Evolutionary conservation across 2,329 filamentous ascomycete genomes (phyloP).

Genomic region (Didymella pinodella): DNA sequence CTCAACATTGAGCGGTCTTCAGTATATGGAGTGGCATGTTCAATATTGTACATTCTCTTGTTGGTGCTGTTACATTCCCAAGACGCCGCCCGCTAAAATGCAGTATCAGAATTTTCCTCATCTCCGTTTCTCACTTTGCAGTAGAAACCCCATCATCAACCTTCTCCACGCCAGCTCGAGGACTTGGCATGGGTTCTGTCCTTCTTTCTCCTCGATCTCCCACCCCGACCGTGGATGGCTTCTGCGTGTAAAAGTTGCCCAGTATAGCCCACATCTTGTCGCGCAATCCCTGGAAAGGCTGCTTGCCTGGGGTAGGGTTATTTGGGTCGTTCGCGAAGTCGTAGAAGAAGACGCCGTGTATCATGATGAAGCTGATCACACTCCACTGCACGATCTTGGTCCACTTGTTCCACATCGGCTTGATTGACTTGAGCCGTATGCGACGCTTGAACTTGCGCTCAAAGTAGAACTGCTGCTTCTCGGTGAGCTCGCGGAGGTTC

Average conservation of each 20-base stretch:
- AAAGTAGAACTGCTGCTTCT: conserved; percentile 77
- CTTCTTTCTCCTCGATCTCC: conserved; percentile 25
- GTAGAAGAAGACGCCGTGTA: conserved; percentile 69
- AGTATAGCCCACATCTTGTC: conserved; percentile 37
- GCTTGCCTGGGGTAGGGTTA: conserved; percentile 44
- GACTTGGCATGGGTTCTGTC: conserved; percentile 15
- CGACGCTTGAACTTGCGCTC: conserved; percentile 81
- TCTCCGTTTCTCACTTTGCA: neutral
- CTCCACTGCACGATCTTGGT: conserved; percentile 69
- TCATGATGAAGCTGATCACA: conserved; percentile 58
- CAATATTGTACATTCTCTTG: conserved; percentile 14
- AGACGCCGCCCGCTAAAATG: conserved; percentile 19
- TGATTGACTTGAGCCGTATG: conserved; percentile 66
- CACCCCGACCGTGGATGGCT: conserved; percentile 20
- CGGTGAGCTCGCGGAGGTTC: conserved; percentile 73
- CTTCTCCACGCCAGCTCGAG: conserved; percentile 8
- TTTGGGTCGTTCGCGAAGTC: conserved; percentile 56
- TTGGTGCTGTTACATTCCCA: conserved; percentile 2
- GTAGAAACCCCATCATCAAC: conserved; percentile 8
- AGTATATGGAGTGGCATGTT: neutral
- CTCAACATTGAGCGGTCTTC: neutral
- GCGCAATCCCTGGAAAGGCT: conserved; percentile 42
- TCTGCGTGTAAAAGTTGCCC: conserved; percentile 44
- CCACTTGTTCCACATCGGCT: conserved; percentile 70
- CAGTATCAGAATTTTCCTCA: neutral